phyloP scores from a whole-genome alignment of 768 basidiomycete species.

The Kwoniella sp. region DNA sequence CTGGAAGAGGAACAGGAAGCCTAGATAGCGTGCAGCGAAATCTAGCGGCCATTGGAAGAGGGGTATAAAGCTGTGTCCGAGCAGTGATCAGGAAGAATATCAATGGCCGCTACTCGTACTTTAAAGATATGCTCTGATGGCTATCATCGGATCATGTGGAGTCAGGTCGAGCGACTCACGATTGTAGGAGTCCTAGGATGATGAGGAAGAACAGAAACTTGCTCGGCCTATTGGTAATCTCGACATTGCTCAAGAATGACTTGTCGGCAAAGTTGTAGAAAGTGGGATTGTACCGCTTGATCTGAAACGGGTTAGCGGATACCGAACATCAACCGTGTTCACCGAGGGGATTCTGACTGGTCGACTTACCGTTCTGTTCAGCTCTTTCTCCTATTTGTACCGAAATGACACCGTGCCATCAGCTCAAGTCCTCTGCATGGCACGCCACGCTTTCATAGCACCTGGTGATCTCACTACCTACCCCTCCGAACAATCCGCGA shows the following conservation, averaged over 20 bases:
- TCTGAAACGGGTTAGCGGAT: no score
- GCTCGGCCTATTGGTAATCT: constrained; percentile 29
- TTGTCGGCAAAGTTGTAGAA: constrained; percentile 40
- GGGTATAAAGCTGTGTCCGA: constrained; percentile 32
- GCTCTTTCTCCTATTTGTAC: constrained; percentile 26
- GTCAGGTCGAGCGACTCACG: constrained; percentile 25
- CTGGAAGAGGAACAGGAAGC: constrained; percentile 44
- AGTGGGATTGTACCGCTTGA: constrained; percentile 39
- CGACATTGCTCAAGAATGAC: constrained; percentile 32
- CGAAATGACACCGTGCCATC: constrained; percentile 5
- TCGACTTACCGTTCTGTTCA: constrained; percentile 32
- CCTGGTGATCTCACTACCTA: constrained; percentile 20
- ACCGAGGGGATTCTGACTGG: neutral
- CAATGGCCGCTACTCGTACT: neutral
- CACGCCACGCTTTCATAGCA: neutral
- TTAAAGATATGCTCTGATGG: no score
- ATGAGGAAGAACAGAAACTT: constrained; percentile 39
- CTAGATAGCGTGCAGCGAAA: constrained; percentile 32
- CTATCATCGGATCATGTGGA: no score
- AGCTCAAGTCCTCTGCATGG: no score
- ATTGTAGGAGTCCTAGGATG: constrained; percentile 33
- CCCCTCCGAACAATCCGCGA: constrained; percentile 39
- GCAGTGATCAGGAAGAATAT: no score
- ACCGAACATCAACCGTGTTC: no score
- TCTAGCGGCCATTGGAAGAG: constrained; percentile 44